A percentile compares a stretch with the other conserved stretches of the same genome.
phyloP scores from a whole-genome alignment of 2,329 filamentous ascomycete species.

The Stachybotrys elegans region DNA sequence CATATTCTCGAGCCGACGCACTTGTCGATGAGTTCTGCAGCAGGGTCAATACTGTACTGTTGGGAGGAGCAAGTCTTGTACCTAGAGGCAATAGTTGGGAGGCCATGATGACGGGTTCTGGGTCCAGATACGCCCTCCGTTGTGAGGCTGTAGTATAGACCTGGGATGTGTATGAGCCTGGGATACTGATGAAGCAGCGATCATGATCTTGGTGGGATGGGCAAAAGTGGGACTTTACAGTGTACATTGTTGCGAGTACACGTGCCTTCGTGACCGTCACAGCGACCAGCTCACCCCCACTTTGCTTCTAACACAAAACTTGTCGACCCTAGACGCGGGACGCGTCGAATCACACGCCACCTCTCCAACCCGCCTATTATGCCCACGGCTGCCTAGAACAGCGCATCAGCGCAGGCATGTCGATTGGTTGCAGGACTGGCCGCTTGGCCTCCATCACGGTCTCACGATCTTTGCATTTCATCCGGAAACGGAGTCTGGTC shows the following conservation, averaged over 20 bases:
- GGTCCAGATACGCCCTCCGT: too few species aligned
- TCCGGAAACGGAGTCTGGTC: too few species aligned
- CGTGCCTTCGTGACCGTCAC: constrained; percentile 30
- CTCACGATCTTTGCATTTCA: too few species aligned
- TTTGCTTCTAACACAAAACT: too few species aligned
- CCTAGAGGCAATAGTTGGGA: constrained; percentile 70
- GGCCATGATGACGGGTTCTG: too few species aligned
- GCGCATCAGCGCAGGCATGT: neutral
- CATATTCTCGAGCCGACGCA: constrained; percentile 97
- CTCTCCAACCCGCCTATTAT: neutral
- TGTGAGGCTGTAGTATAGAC: too few species aligned
- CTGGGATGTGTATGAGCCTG: too few species aligned
- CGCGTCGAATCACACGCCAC: constrained; percentile 6
- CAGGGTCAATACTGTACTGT: constrained; percentile 18
- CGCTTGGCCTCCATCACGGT: too few species aligned
- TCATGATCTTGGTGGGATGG: too few species aligned
- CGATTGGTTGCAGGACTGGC: neutral
- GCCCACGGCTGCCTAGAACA: neutral
- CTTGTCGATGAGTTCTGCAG: constrained; percentile 91
- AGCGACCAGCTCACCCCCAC: constrained; percentile 20
- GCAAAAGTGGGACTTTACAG: too few species aligned
- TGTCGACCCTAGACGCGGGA: constrained; percentile 3
- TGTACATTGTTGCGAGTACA: constrained; percentile 23
- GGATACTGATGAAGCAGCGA: too few species aligned
- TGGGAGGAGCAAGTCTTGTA: constrained; percentile 21